Evolutionary conservation across 2,329 filamentous ascomycete species (phyloP).

Genomic region (Tolypocladium tropicale): DNA sequence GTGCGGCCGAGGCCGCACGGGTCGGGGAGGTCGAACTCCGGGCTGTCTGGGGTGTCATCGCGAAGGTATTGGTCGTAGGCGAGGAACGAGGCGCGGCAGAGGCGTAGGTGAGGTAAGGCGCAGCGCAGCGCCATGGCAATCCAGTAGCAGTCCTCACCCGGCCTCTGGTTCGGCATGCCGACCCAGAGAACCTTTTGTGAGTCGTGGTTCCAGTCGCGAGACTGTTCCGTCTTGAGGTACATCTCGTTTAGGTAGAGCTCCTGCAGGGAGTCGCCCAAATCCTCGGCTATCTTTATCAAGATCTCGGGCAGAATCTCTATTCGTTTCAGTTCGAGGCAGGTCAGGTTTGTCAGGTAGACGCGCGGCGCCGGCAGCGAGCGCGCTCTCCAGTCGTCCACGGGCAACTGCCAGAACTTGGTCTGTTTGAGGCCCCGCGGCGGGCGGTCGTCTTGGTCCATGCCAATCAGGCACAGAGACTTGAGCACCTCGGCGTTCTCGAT

Average conservation of each 20-base stretch:
- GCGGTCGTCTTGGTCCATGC: slow-evolving; percentile 30
- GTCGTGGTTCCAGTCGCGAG: slow-evolving; percentile 20
- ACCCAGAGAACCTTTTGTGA: slow-evolving; percentile 30
- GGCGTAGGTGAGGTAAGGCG: slow-evolving; percentile 21
- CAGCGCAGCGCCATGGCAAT: slow-evolving; percentile 30
- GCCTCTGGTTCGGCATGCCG: slow-evolving; percentile 31
- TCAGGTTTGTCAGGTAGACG: slow-evolving; percentile 25
- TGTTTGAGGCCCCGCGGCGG: slow-evolving; percentile 25
- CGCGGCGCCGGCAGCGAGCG: slow-evolving; percentile 26
- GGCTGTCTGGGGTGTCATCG: slow-evolving; percentile 16
- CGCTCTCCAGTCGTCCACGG: slow-evolving; percentile 28
- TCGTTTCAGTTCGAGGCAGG: slow-evolving; percentile 32
- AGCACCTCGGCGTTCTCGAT: slow-evolving; percentile 33
- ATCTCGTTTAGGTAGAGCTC: slow-evolving; percentile 37
- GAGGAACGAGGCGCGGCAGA: slow-evolving; percentile 33
- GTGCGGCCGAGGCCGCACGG: slow-evolving; percentile 28
- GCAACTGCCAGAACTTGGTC: slow-evolving; percentile 24
- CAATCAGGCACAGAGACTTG: slow-evolving; percentile 36
- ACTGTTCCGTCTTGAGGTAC: slow-evolving; percentile 31
- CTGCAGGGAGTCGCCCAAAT: slow-evolving; percentile 26
- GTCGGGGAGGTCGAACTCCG: slow-evolving; percentile 30
- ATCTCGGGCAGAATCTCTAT: slow-evolving; percentile 26
- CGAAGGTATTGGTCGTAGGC: slow-evolving; percentile 30
- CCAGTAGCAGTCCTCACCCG: slow-evolving; percentile 26
- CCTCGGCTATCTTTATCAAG: slow-evolving; percentile 21